A percentile compares a stretch with the other conserved stretches of the same genome.
These are phyloP conservation scores for Fusarium pininemorale DNA, from an alignment of 2,329 filamentous ascomycete species.

Conservation along the genomic window DNA sequence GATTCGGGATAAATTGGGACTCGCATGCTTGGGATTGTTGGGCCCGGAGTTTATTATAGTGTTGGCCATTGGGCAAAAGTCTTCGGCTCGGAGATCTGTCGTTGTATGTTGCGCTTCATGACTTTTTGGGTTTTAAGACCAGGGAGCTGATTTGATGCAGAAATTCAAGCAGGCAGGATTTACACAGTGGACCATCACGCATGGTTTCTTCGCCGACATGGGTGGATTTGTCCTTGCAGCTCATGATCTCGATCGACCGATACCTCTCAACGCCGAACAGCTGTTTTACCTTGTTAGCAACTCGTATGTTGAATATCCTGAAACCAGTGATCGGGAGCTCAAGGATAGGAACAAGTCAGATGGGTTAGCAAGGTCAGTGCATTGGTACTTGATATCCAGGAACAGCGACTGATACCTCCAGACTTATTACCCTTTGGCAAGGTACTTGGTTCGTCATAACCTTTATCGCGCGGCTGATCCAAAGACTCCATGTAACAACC, in stretches of 20 bases:
- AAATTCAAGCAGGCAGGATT: neutral
- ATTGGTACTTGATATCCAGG: no score
- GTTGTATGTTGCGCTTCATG: neutral
- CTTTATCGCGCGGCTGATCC: neutral
- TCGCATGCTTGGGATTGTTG: constrained; percentile 12
- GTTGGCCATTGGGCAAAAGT: constrained; percentile 14
- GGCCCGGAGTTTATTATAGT: constrained; percentile 15
- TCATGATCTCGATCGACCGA: fast-evolving
- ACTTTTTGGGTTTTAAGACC: no score
- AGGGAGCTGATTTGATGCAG: neutral
- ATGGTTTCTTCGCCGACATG: constrained; percentile 27
- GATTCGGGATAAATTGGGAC: constrained; percentile 9
- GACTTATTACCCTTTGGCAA: constrained; percentile 13
- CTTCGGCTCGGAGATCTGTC: constrained; percentile 14
- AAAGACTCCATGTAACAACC: constrained; percentile 11
- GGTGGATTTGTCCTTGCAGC: constrained; percentile 7
- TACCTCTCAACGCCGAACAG: constrained; percentile 23
- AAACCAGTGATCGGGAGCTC: neutral
- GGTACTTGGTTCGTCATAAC: constrained; percentile 15
- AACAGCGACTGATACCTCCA: neutral
- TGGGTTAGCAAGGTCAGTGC: constrained; percentile 1
- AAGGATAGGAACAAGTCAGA: constrained; percentile 14
- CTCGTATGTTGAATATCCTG: neutral
- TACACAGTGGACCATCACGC: constrained; percentile 3
- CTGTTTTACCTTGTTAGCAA: constrained; percentile 10